phyloP scores from a whole-genome alignment of 1,139 yeast species.

The Geotrichum fermentans region DNA sequence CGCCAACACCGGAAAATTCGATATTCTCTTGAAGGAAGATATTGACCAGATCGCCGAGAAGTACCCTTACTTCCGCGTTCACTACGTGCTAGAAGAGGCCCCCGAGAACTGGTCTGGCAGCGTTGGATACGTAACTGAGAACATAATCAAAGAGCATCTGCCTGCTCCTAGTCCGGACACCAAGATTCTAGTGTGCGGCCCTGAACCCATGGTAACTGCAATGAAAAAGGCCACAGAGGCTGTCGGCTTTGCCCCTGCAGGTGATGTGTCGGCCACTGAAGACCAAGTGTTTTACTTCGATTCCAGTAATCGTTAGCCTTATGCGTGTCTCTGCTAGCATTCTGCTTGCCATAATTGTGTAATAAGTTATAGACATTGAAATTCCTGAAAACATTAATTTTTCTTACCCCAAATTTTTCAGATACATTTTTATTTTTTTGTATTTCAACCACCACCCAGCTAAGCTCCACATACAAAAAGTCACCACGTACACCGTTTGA shows the following conservation, averaged over 20 bases:
- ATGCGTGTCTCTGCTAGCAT: no score
- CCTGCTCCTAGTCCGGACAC: conserved; percentile 61
- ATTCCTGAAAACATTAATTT: no score
- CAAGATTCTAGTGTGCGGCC: conserved; percentile 87
- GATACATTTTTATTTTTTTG: no score
- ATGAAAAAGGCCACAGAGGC: conserved; percentile 73
- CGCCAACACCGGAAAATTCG: conserved; percentile 69
- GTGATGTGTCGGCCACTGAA: conserved; percentile 84
- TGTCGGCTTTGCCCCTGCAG: conserved; percentile 81
- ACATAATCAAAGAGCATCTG: conserved; percentile 59
- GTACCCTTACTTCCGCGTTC: conserved; percentile 63
- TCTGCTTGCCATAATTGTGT: no score
- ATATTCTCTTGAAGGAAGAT: conserved; percentile 71
- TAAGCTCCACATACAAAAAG: background rate
- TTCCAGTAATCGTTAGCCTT: conserved; percentile 39
- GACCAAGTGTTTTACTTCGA: conserved; percentile 79
- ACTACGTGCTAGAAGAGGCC: conserved; percentile 74
- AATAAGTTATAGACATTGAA: no score
- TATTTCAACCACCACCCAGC: no score
- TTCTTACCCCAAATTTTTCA: no score
- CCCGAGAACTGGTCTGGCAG: conserved; percentile 72
- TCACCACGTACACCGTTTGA: conserved; percentile 7
- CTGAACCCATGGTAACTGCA: conserved; percentile 81
- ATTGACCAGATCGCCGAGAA: conserved; percentile 61
- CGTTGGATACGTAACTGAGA: conserved; percentile 77